phyloP scores from a whole-genome alignment of 495 filamentous ascomycete genomes.

The Saxispiralis lemnorum region DNA sequence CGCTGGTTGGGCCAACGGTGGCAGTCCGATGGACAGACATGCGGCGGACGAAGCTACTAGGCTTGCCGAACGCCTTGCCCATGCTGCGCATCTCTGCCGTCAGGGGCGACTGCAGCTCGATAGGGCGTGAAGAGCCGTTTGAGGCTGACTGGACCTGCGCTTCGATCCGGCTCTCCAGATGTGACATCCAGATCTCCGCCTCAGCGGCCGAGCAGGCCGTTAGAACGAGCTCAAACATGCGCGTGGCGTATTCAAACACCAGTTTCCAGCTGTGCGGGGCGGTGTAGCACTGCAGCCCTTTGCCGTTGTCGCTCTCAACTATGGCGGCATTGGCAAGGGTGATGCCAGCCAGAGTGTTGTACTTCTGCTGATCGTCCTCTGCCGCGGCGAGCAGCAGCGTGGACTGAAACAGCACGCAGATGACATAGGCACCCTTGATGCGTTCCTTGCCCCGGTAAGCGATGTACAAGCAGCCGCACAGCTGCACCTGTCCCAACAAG shows the following conservation, averaged over 20 bases:
- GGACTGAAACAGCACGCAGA: conserved; percentile 67
- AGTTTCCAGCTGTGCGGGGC: conserved; percentile 85
- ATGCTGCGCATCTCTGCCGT: conserved; percentile 54
- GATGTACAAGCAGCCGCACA: conserved; percentile 77
- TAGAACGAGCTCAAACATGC: conserved; percentile 68
- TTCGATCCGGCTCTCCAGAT: conserved; percentile 28
- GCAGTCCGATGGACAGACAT: conserved; percentile 60
- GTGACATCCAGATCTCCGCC: conserved; percentile 55
- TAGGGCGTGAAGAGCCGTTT: conserved; percentile 29
- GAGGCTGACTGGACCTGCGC: conserved; percentile 26
- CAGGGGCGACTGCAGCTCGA: conserved; percentile 41
- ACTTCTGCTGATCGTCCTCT: conserved; percentile 38
- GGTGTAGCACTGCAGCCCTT: conserved; percentile 70
- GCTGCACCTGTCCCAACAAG: conserved; percentile 59
- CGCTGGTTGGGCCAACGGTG: conserved; percentile 43
- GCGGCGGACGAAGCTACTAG: conserved; percentile 52
- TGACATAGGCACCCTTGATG: conserved; percentile 63
- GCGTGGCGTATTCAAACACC: conserved; percentile 60
- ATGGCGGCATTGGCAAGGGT: conserved; percentile 50
- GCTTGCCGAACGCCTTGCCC: conserved; percentile 52
- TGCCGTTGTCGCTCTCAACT: conserved; percentile 62
- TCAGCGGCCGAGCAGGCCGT: conserved; percentile 75
- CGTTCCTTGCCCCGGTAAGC: conserved; percentile 55
- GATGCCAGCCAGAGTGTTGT: conserved; percentile 61
- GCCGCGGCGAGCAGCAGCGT: conserved; percentile 63